A percentile compares a stretch with the other conserved stretches of the same genome.
Evolutionary conservation across 1,284 basidiomycete species (phyloP).

Genomic region (Marasmius sp.): DNA sequence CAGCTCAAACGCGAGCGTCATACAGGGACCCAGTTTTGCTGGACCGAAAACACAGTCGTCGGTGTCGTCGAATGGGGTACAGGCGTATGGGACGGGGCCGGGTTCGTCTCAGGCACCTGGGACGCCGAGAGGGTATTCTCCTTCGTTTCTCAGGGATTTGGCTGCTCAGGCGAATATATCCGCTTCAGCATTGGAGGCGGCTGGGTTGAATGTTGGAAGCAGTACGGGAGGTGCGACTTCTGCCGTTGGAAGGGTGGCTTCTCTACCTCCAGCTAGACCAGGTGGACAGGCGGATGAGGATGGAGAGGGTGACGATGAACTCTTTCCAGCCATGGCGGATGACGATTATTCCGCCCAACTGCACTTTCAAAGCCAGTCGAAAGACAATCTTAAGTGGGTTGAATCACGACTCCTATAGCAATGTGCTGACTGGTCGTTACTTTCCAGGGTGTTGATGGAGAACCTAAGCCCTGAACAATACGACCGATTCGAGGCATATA

Average conservation of each 20-base stretch:
- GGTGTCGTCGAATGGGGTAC: conserved; percentile 5
- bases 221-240: background rate
- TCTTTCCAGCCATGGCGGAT: conserved; percentile 79
- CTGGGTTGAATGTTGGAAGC: background rate
- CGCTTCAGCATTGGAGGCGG: background rate
- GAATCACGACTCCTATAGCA: background rate
- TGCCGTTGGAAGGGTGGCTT: background rate
- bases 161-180: background rate
- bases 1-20: conserved; percentile 11
- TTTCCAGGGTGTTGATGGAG: conserved; percentile 76
- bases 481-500: conserved; percentile 86
- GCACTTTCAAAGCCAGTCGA: conserved; percentile 79
- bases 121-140: background rate
- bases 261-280: background rate
- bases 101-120: background rate
- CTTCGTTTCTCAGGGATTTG: conserved; percentile 1
- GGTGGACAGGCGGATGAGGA: conserved; percentile 37
- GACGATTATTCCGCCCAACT: conserved; percentile 81
- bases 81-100: conserved; percentile 5
- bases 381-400: conserved; percentile 76
- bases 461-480: conserved; percentile 84
- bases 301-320: conserved; percentile 71
- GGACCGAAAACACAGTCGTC: conserved; percentile 5
- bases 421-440: conserved; percentile 3
- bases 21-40: conserved; percentile 9